Evolutionary conservation across 768 basidiomycete genomes (phyloP).

Genomic region (Tubosaeta sp.): DNA sequence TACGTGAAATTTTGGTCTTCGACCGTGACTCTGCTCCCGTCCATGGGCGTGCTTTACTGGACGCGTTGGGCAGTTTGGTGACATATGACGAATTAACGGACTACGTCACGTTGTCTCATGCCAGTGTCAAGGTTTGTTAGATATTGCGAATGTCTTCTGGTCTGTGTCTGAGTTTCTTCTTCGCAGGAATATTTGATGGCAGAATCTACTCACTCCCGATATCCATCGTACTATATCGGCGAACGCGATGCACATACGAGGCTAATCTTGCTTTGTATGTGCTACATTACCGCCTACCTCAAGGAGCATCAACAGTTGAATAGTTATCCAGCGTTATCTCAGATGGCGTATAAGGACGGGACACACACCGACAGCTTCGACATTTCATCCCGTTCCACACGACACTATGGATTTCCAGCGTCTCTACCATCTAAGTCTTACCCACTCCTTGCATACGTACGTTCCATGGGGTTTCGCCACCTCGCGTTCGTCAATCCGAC

Average conservation of each 20-base stretch:
- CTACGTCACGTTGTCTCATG: slow-evolving; percentile 7
- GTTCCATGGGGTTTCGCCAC: background rate
- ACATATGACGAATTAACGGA: slow-evolving; percentile 1
- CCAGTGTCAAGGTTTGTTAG: slow-evolving; percentile 9
- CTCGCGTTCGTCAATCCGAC: background rate
- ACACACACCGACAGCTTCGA: background rate
- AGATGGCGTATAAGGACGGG: background rate
- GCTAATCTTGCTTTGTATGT: slow-evolving; percentile 5
- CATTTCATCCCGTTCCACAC: background rate
- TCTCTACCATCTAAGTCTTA: background rate
- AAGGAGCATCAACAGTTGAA: background rate
- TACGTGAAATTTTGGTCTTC: slow-evolving; percentile 1
- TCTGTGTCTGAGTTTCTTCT: background rate
- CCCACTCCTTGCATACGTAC: slow-evolving; percentile 7
- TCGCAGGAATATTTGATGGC: slow-evolving; percentile 5
- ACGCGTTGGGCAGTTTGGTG: slow-evolving; percentile 5
- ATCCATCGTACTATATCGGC: background rate
- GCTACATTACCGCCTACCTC: slow-evolving; percentile 2
- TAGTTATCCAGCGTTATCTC: background rate
- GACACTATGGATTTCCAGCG: background rate
- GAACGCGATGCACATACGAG: background rate
- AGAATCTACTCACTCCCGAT: background rate
- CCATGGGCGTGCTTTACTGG: slow-evolving; percentile 2
- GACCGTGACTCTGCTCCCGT: background rate
- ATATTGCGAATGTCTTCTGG: too few relatives aligned